These are phyloP conservation scores for Quercus tomentella DNA, from an alignment of 331 rosid genomes.

Conservation along the genomic window DNA sequence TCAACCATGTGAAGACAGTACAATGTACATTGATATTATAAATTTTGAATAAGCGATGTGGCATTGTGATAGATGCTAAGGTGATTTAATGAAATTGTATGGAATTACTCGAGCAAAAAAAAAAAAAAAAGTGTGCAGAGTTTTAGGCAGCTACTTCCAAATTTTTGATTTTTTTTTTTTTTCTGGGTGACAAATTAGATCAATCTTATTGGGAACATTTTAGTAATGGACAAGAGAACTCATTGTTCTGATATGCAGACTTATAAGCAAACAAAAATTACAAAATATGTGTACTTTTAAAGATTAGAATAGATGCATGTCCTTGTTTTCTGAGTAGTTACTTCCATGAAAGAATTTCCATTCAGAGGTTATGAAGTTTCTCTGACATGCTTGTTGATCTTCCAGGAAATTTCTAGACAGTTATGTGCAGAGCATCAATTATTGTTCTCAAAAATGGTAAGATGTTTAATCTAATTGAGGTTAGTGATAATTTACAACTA, in stretches of 20 bases:
- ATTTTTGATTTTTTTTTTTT: background rate
- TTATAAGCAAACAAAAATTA: background rate
- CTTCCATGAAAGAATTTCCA: background rate
- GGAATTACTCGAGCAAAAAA: background rate
- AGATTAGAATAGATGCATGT: background rate
- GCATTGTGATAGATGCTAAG: background rate
- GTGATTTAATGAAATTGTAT: background rate
- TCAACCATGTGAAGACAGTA: background rate
- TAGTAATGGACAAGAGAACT: background rate
- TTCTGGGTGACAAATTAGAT: too few relatives aligned
- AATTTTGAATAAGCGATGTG: background rate
- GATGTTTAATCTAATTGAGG: background rate
- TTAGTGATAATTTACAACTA: constrained; percentile 2
- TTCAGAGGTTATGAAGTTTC: background rate
- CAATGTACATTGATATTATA: background rate
- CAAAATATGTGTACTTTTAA: background rate
- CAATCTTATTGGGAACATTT: too few relatives aligned
- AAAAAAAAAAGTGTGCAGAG: too few relatives aligned
- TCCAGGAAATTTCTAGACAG: constrained; percentile 95
- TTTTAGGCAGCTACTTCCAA: background rate
- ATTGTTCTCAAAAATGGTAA: constrained; percentile 84
- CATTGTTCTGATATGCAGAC: background rate
- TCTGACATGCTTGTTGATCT: constrained; percentile 17
- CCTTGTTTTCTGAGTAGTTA: background rate
- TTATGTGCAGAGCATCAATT: constrained; percentile 77